Conservation (phyloP, 108 stramenopile species). For the Thalassiosira profunda region DNA sequence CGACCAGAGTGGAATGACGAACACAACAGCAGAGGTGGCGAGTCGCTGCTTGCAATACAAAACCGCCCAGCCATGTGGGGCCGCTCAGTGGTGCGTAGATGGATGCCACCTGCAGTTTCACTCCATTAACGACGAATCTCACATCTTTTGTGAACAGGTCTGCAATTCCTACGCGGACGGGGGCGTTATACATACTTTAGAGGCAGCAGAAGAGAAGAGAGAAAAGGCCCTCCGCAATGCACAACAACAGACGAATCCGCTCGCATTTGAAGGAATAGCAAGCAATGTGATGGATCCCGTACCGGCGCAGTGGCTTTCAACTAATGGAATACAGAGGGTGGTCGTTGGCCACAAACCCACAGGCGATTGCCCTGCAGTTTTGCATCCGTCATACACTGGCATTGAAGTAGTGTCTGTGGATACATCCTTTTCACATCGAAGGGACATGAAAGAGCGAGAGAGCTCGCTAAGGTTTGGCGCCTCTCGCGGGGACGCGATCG, state of each 20-base stretch:
- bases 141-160: too few species aligned
- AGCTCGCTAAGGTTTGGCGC: slow-evolving; percentile 13
- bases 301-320: slow-evolving; percentile 54
- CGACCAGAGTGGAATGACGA: slow-evolving; percentile 57
- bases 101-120: not conserved
- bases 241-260: slow-evolving; percentile 35
- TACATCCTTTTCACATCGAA: slow-evolving; percentile 57
- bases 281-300: slow-evolving; percentile 54
- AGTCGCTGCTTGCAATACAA: slow-evolving; percentile 61
- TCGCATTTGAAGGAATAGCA: slow-evolving; percentile 63
- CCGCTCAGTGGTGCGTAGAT: slow-evolving; percentile 47
- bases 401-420: slow-evolving; percentile 64
- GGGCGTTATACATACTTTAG: slow-evolving; percentile 58
- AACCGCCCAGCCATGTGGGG: slow-evolving; percentile 71
- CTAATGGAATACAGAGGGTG: slow-evolving; percentile 58
- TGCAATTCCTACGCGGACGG: slow-evolving; percentile 67
- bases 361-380: slow-evolving; percentile 69
- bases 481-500: slow-evolving; percentile 51
- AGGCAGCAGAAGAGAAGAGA: slow-evolving; percentile 29
- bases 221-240: slow-evolving; percentile 31
- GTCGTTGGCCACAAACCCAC: slow-evolving; percentile 79
- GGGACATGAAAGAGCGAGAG: slow-evolving; percentile 9
- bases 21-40: slow-evolving; percentile 60
- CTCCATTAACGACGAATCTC: too few species aligned
- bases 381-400: slow-evolving; percentile 50